phyloP scores from a whole-genome alignment of 805 yeast genomes.

The Isabelozyma rhagii region DNA sequence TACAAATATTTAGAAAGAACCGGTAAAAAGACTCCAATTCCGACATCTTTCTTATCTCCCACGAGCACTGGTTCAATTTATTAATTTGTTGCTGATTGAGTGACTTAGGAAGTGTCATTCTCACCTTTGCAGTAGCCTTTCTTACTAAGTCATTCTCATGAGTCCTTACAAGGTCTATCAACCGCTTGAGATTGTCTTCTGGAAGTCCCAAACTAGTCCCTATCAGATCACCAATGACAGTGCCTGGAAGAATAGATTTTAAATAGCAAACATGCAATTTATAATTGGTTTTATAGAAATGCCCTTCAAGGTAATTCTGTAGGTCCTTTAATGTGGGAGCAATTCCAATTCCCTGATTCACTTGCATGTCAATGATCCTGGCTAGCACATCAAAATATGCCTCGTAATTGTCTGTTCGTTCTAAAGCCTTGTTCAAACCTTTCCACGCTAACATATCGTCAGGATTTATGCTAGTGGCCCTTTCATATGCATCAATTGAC shows the following conservation, averaged over 20 bases:
- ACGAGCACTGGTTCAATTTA: constrained; percentile 35
- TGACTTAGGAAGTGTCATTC: constrained; percentile 45
- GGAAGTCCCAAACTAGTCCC: constrained; percentile 45
- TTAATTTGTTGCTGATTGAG: constrained; percentile 38
- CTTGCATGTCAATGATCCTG: constrained; percentile 39
- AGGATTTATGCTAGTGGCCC: constrained; percentile 50
- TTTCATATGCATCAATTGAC: constrained; percentile 43
- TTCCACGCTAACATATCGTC: constrained; percentile 72
- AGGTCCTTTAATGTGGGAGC: constrained; percentile 50
- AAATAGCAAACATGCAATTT: constrained; percentile 47
- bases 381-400: constrained; percentile 48
- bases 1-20: constrained; percentile 50
- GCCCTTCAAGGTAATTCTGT: constrained; percentile 40
- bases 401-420: constrained; percentile 32
- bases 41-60: constrained; percentile 50
- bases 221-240: constrained; percentile 49
- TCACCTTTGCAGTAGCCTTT: constrained; percentile 41
- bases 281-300: constrained; percentile 22
- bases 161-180: constrained; percentile 36
- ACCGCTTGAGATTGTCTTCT: constrained; percentile 41
- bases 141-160: constrained; percentile 43
- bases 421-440: constrained; percentile 58
- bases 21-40: constrained; percentile 53
- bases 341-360: constrained; percentile 41
- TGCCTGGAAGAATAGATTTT: constrained; percentile 52